Conservation (phyloP, 495 filamentous ascomycete species). For the Penicillium goetzii region DNA sequence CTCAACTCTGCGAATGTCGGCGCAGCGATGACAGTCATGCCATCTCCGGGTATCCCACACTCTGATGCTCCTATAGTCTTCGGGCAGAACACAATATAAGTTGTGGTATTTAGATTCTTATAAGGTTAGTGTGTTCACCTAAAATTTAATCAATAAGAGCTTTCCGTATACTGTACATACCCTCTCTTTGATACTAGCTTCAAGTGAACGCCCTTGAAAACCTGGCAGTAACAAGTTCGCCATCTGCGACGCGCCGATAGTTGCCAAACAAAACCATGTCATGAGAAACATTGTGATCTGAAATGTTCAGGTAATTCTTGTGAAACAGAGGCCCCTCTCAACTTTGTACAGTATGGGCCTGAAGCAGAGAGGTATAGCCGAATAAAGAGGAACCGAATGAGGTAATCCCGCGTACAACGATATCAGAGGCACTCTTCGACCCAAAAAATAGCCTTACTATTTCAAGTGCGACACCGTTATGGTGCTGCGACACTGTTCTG, state of each 20-base stretch:
- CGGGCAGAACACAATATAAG: background rate
- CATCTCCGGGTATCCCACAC: background rate
- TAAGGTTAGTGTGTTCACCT: background rate
- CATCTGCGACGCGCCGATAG: background rate
- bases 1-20: background rate
- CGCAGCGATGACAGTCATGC: background rate
- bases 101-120: background rate
- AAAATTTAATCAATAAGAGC: background rate
- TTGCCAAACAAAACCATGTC: background rate
- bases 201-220: background rate
- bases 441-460: background rate
- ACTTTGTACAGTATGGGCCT: background rate
- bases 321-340: background rate
- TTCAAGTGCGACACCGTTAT: background rate
- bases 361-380: background rate
- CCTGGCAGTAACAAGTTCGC: background rate
- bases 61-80: background rate
- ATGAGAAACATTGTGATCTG: background rate
- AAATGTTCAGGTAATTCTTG: background rate
- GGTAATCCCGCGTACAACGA: background rate
- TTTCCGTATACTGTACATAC: background rate
- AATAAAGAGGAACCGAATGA: background rate
- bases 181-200: conserved; percentile 1
- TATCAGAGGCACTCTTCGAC: background rate
- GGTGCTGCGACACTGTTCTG: conserved; percentile 1